phyloP scores from a whole-genome alignment of 495 filamentous ascomycete species.

The Podospora bellae-mahoneyi region DNA sequence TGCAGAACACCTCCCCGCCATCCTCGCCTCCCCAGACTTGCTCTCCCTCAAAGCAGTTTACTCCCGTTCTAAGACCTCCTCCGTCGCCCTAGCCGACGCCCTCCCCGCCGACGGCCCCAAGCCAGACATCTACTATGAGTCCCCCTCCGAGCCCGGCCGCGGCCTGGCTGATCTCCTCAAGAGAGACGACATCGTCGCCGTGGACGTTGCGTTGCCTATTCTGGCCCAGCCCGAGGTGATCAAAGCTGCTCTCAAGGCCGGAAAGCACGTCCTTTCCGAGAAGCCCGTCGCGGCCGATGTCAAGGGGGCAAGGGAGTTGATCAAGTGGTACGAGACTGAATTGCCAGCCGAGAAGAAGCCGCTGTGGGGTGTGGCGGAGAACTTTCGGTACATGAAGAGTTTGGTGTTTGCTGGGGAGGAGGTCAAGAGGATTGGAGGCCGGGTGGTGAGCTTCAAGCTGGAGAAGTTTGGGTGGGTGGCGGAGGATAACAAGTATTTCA shows the following conservation, averaged over 20 bases:
- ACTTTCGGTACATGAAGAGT: constrained; percentile 62
- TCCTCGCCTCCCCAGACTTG: constrained; percentile 37
- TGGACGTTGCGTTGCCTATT: constrained; percentile 69
- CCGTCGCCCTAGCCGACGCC: constrained; percentile 31
- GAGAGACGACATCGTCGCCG: constrained; percentile 62
- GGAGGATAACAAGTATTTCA: constrained; percentile 43
- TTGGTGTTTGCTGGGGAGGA: constrained; percentile 54
- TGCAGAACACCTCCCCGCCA: constrained; percentile 47
- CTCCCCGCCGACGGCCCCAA: constrained; percentile 18
- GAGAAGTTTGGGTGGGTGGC: constrained; percentile 53
- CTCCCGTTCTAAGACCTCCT: constrained; percentile 54
- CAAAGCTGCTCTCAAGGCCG: constrained; percentile 56
- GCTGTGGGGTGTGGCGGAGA: constrained; percentile 71
- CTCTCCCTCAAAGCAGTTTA: constrained; percentile 59
- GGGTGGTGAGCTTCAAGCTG: constrained; percentile 61
- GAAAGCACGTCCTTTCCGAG: constrained; percentile 77
- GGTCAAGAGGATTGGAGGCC: constrained; percentile 60
- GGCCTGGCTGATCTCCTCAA: constrained; percentile 58
- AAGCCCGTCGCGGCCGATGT: constrained; percentile 74
- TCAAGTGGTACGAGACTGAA: constrained; percentile 55
- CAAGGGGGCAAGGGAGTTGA: constrained; percentile 53
- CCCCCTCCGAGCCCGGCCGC: constrained; percentile 48
- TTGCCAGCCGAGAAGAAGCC: constrained; percentile 36
- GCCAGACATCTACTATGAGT: constrained; percentile 54
- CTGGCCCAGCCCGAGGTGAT: constrained; percentile 55